phyloP scores from a whole-genome alignment of 805 yeast species.

The Helenozyma rhizophorensis region DNA sequence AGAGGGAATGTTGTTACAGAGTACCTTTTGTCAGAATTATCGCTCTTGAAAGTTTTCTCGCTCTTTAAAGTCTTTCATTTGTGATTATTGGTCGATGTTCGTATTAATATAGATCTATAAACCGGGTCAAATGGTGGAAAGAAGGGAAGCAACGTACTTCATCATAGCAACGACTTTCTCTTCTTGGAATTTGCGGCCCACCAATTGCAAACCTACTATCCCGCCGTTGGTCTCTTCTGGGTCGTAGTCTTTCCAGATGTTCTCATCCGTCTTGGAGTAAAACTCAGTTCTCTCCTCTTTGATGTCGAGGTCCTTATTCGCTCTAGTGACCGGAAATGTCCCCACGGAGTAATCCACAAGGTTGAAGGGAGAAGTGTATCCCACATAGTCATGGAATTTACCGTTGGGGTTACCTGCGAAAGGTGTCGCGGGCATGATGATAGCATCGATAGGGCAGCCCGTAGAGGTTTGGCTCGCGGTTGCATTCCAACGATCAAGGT shows the following conservation, averaged over 20 bases:
- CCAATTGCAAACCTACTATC: slow-evolving; percentile 63
- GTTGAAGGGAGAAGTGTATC: slow-evolving; percentile 46
- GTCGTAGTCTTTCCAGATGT: slow-evolving; percentile 39
- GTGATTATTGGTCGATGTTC: too few species aligned
- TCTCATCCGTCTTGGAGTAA: slow-evolving; percentile 39
- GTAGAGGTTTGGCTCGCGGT: slow-evolving; percentile 28
- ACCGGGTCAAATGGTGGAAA: too few species aligned
- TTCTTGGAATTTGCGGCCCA: slow-evolving; percentile 57
- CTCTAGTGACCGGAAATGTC: slow-evolving; percentile 55
- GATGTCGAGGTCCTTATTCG: slow-evolving; percentile 40
- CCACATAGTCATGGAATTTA: slow-evolving; percentile 31
- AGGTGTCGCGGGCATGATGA: slow-evolving; percentile 46
- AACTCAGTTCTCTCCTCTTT: slow-evolving; percentile 16
- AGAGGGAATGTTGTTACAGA: too few species aligned
- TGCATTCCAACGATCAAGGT: slow-evolving; percentile 27
- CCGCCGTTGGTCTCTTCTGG: slow-evolving; percentile 53
- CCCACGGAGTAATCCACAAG: slow-evolving; percentile 22
- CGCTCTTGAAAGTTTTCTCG: too few species aligned
- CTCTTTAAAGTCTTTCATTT: too few species aligned
- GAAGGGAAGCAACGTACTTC: slow-evolving; percentile 20
- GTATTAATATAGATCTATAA: too few species aligned
- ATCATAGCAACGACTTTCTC: slow-evolving; percentile 54
- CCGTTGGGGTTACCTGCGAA: slow-evolving; percentile 35
- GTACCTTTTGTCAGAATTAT: too few species aligned
- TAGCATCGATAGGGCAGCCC: slow-evolving; percentile 44